phyloP scores from a whole-genome alignment of 495 filamentous ascomycete genomes.

The Penicillium ochrochloron region DNA sequence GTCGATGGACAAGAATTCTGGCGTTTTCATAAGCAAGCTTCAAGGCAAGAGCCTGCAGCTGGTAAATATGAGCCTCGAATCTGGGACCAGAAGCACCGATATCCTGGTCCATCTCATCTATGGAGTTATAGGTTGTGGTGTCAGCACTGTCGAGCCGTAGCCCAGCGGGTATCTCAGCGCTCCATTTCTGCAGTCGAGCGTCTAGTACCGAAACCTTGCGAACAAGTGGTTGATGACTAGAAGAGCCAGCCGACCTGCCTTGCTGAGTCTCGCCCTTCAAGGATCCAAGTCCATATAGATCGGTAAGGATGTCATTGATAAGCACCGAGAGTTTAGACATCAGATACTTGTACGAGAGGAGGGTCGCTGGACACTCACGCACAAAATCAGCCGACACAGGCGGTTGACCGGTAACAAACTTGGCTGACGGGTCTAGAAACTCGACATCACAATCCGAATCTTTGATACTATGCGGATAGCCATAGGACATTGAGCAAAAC shows the following conservation, averaged over 20 bases:
- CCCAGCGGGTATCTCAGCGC: slow-evolving; percentile 21
- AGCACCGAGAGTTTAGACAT: slow-evolving; percentile 39
- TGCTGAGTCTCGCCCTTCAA: neutral
- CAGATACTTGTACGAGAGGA: slow-evolving; percentile 38
- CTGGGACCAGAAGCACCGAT: slow-evolving; percentile 32
- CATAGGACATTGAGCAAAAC: slow-evolving; percentile 45
- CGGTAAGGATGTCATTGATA: slow-evolving; percentile 26
- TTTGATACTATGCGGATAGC: slow-evolving; percentile 38
- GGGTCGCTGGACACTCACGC: slow-evolving; percentile 17
- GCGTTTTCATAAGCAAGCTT: slow-evolving; percentile 35
- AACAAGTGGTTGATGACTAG: slow-evolving; percentile 13
- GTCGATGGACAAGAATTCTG: slow-evolving; percentile 32
- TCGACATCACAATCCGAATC: slow-evolving; percentile 44
- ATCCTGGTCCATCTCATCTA: slow-evolving; percentile 34
- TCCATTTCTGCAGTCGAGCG: slow-evolving; percentile 23
- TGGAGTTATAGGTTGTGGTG: slow-evolving; percentile 17
- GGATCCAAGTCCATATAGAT: slow-evolving; percentile 32
- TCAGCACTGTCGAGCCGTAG: slow-evolving; percentile 14
- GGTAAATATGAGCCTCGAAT: slow-evolving; percentile 37
- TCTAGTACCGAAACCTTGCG: slow-evolving; percentile 20
- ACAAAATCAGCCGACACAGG: slow-evolving; percentile 17
- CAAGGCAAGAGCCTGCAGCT: slow-evolving; percentile 36
- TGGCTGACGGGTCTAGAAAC: slow-evolving; percentile 32
- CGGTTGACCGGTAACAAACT: slow-evolving; percentile 12
- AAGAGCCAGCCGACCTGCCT: neutral